Conservation (phyloP, 352 stramenopile genomes). For the Globisporangium rhizosaccharum region DNA sequence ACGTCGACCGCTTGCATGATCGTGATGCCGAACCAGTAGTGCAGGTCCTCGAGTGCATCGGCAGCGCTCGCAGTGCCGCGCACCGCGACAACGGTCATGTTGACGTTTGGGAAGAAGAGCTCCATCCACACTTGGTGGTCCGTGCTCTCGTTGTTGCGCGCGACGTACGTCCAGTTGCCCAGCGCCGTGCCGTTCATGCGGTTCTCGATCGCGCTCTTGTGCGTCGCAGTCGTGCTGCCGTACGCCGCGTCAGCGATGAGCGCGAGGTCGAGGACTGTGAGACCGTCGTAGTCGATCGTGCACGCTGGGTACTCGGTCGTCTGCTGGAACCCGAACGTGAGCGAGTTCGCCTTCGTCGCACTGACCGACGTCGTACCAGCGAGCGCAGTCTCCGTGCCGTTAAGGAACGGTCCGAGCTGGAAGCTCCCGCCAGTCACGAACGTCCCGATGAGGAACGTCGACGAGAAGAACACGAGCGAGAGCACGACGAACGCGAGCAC, state of each 20-base stretch:
- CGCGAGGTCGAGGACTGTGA: constrained; percentile 71
- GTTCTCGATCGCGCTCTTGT: constrained; percentile 54
- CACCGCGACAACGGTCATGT: constrained; percentile 80
- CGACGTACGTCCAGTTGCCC: constrained; percentile 63
- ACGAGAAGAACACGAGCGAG: constrained; percentile 81
- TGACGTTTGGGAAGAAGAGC: constrained; percentile 67
- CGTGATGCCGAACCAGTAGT: constrained; percentile 84
- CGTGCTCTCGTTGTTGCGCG: constrained; percentile 60
- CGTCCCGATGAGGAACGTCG: constrained; percentile 67
- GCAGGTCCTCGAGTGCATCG: constrained; percentile 77
- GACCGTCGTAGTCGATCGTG: constrained; percentile 47
- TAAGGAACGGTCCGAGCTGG: constrained; percentile 39
- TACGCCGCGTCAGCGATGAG: constrained; percentile 77
- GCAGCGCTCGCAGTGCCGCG: constrained; percentile 74
- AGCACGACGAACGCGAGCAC: constrained; percentile 67
- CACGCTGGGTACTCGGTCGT: constrained; percentile 69
- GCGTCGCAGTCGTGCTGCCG: constrained; percentile 52
- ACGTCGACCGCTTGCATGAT: constrained; percentile 82
- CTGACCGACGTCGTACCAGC: constrained; percentile 18
- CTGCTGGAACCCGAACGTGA: constrained; percentile 41
- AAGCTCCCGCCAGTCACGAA: constrained; percentile 60
- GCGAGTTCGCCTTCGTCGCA: constrained; percentile 32
- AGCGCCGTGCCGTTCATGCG: constrained; percentile 75
- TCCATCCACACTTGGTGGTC: constrained; percentile 81
- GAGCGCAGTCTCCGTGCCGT: constrained; percentile 27